Evolutionary conservation across 768 basidiomycete genomes (phyloP).

Genomic region (Nidularia pulvinata): DNA sequence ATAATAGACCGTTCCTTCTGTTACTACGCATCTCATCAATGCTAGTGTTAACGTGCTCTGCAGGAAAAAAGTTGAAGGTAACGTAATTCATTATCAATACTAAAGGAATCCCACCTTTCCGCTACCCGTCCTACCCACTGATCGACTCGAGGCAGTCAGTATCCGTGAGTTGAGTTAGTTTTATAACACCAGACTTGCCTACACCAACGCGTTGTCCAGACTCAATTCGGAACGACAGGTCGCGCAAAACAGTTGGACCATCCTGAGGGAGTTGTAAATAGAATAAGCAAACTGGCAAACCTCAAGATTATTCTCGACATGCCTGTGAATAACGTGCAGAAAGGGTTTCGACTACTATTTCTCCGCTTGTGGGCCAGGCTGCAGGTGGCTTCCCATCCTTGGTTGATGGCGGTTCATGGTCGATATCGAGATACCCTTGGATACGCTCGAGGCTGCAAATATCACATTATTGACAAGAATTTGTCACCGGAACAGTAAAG

Average conservation of each 20-base stretch:
- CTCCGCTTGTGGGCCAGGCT: constrained; percentile 60
- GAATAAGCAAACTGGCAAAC: neutral
- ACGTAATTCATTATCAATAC: neutral
- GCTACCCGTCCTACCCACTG: constrained; percentile 36
- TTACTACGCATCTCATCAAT: constrained; percentile 51
- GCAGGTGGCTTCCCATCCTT: constrained; percentile 48
- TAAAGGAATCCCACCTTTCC: constrained; percentile 24
- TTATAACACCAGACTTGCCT: constrained; percentile 16
- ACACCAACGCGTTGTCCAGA: constrained; percentile 56
- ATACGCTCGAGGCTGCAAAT: constrained; percentile 58
- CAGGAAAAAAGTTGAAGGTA: neutral
- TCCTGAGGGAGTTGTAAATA: constrained; percentile 5
- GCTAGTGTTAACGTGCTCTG: constrained; percentile 53
- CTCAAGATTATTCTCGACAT: neutral
- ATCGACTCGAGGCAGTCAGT: neutral
- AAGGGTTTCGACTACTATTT: constrained; percentile 47
- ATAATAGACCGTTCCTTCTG: constrained; percentile 48
- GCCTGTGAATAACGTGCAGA: constrained; percentile 49
- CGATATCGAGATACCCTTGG: constrained; percentile 54
- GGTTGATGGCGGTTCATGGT: constrained; percentile 43
- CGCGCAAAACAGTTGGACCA: constrained; percentile 48
- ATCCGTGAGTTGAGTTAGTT: neutral
- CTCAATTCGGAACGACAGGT: constrained; percentile 44
- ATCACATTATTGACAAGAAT: neutral
- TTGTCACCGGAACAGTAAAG: neutral